Conservation (phyloP, 306 rosid genomes). For the Comarum palustre region DNA sequence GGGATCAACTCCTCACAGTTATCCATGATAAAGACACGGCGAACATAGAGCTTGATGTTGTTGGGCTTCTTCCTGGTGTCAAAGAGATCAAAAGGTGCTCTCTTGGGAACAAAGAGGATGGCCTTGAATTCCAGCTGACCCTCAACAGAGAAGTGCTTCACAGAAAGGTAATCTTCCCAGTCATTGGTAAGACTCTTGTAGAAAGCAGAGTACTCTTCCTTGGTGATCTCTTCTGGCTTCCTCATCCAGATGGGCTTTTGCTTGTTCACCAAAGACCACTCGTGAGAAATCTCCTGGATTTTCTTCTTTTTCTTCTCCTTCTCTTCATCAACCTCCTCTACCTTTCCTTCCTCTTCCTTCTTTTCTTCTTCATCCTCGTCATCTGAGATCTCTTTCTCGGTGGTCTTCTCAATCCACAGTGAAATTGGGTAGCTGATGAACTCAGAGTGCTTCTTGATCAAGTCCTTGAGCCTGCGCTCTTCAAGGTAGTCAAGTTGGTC, state of each 20-base stretch:
- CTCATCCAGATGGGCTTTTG: slow-evolving; percentile 98
- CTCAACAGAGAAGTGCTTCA: slow-evolving; percentile 96
- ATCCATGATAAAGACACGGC: slow-evolving; percentile 93
- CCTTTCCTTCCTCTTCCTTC: slow-evolving; percentile 90
- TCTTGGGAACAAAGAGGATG: slow-evolving; percentile 81
- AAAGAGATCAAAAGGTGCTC: slow-evolving; percentile 91
- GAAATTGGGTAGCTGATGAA: slow-evolving; percentile 97
- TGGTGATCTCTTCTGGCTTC: slow-evolving; percentile 84
- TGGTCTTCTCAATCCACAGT: slow-evolving; percentile 87
- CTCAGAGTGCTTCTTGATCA: slow-evolving; percentile 91
- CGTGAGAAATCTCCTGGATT: slow-evolving; percentile 82
- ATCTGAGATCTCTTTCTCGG: slow-evolving; percentile 87
- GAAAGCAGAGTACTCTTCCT: slow-evolving; percentile 89
- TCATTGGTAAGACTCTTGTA: slow-evolving; percentile 92
- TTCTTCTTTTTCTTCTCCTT: slow-evolving; percentile 85
- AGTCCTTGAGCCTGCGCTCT: slow-evolving; percentile 81
- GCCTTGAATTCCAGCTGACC: slow-evolving; percentile 97
- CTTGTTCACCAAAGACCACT: slow-evolving; percentile 92
- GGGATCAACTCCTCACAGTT: slow-evolving; percentile 96
- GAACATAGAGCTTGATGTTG: slow-evolving; percentile 82
- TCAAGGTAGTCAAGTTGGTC: slow-evolving; percentile 95
- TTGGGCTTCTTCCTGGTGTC: slow-evolving; percentile 95
- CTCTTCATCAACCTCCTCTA: slow-evolving; percentile 85
- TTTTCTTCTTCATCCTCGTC: slow-evolving; percentile 91
- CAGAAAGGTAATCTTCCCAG: slow-evolving; percentile 91